phyloP scores from a whole-genome alignment of 257 asterid genomes.

The Petunia axillaris region DNA sequence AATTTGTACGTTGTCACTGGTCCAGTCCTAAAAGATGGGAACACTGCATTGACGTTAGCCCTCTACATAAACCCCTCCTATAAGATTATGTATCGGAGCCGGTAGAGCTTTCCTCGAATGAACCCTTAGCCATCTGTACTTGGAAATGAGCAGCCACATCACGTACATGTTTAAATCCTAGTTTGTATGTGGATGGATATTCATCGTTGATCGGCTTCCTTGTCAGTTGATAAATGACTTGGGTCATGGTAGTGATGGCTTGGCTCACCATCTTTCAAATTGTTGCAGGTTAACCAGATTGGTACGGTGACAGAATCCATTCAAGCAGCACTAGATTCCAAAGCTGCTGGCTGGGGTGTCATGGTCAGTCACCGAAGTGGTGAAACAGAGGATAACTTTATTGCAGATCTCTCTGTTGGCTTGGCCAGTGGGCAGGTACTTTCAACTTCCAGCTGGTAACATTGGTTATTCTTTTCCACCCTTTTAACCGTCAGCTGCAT shows the following conservation, averaged over 20 bases:
- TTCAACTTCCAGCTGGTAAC: background rate
- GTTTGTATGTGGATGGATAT: too few relatives aligned
- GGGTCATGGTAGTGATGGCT: background rate
- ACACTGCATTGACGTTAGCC: background rate
- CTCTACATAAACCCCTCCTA: background rate
- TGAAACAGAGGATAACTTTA: constrained; percentile 97
- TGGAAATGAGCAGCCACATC: too few relatives aligned
- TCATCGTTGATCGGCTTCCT: too few relatives aligned
- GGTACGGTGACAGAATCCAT: constrained; percentile 97
- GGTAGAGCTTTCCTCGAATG: background rate
- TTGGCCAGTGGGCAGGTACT: constrained; percentile 97
- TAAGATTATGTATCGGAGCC: background rate
- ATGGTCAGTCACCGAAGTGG: constrained; percentile 99
- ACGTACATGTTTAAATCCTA: too few relatives aligned
- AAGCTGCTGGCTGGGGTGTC: constrained; percentile 99
- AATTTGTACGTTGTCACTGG: background rate
- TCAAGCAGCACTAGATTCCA: constrained; percentile 96
- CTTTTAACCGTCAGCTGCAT: background rate
- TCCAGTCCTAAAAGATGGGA: background rate
- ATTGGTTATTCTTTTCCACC: background rate
- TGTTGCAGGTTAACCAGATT: constrained; percentile 90
- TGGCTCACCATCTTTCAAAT: constrained; percentile 15
- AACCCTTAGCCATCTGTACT: too few relatives aligned
- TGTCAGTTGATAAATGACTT: background rate
- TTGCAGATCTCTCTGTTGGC: constrained; percentile 95